Conservation (phyloP, 78 protist genomes). For the Guillardia theta region DNA sequence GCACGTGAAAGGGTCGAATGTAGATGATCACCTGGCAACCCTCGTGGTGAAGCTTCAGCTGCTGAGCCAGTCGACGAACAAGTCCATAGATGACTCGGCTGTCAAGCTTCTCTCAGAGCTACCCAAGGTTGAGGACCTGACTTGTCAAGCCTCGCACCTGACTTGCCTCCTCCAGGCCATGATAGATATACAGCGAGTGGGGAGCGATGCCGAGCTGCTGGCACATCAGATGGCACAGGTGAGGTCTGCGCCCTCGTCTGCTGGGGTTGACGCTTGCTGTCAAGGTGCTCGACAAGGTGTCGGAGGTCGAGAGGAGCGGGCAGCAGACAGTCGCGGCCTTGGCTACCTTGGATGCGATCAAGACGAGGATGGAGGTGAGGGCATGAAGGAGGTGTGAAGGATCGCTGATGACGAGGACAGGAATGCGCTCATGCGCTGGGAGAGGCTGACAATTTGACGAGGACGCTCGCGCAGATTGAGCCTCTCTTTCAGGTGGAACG, state of each 20-base stretch:
- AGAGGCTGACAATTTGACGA: background rate
- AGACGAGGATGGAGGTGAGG: background rate
- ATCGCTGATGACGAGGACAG: background rate
- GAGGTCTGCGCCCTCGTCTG: background rate
- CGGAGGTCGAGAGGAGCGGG: constrained; percentile 26
- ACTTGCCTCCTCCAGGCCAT: no score
- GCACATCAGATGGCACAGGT: constrained; percentile 15
- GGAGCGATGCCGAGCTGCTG: background rate
- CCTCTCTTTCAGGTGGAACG: background rate
- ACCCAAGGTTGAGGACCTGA: no score
- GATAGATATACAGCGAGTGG: background rate
- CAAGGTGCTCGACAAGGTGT: constrained; percentile 25
- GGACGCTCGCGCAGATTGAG: background rate
- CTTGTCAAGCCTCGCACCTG: no score
- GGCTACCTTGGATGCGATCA: background rate
- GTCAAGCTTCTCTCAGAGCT: background rate
- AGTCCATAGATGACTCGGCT: background rate
- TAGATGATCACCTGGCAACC: background rate
- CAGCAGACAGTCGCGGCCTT: constrained; percentile 6
- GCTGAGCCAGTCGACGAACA: background rate
- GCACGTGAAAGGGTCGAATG: background rate
- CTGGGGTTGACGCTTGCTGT: background rate
- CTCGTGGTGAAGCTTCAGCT: constrained; percentile 5
- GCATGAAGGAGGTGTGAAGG: background rate
- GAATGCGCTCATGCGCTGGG: background rate